A percentile compares a stretch with the other conserved stretches of the same genome.
phyloP scores from a whole-genome alignment of 2,329 filamentous ascomycete species.

The Colletotrichum somersetense region DNA sequence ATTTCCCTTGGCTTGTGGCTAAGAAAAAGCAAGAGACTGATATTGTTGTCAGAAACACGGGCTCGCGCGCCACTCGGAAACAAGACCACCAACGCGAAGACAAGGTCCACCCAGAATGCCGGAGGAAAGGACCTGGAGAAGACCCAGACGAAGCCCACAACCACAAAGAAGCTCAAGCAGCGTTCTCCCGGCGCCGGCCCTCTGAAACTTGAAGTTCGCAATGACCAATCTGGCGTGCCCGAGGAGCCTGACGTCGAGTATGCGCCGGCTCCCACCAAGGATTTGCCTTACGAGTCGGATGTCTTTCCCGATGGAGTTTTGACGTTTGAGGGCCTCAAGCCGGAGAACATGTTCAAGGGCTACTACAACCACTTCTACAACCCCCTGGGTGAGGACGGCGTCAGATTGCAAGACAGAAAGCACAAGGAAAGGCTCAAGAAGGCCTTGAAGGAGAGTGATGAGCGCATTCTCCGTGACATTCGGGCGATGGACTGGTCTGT shows the following conservation, averaged over 20 bases:
- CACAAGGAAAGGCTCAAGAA: slow-evolving; percentile 66
- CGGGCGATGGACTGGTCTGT: slow-evolving; percentile 73
- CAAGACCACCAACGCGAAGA: slow-evolving; percentile 97
- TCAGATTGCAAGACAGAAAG: slow-evolving; percentile 72
- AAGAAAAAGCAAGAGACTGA: slow-evolving; percentile 28
- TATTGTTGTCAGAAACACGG: slow-evolving; percentile 65
- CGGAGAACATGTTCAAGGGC: slow-evolving; percentile 70
- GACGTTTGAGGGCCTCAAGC: slow-evolving; percentile 69
- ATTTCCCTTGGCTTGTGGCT: slow-evolving; percentile 23
- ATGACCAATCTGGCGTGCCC: slow-evolving; percentile 60
- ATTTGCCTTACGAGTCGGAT: slow-evolving; percentile 77
- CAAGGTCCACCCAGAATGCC: slow-evolving; percentile 74
- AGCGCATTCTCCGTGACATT: slow-evolving; percentile 75
- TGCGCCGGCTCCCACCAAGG: slow-evolving; percentile 79
- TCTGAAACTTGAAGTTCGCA: slow-evolving; percentile 73
- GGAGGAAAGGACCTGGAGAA: slow-evolving; percentile 75
- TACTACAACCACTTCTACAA: slow-evolving; percentile 73
- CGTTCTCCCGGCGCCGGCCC: slow-evolving; percentile 64
- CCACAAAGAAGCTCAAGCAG: slow-evolving; percentile 70
- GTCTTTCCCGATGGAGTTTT: slow-evolving; percentile 71
- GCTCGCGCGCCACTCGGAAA: slow-evolving; percentile 86
- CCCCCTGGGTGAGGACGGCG: slow-evolving; percentile 76
- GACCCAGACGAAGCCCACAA: slow-evolving; percentile 70
- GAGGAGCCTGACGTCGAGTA: slow-evolving; percentile 87
- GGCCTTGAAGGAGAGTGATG: slow-evolving; percentile 70